phyloP scores from a whole-genome alignment of 129 eudicot genomes.

The Lactuca saligna region DNA sequence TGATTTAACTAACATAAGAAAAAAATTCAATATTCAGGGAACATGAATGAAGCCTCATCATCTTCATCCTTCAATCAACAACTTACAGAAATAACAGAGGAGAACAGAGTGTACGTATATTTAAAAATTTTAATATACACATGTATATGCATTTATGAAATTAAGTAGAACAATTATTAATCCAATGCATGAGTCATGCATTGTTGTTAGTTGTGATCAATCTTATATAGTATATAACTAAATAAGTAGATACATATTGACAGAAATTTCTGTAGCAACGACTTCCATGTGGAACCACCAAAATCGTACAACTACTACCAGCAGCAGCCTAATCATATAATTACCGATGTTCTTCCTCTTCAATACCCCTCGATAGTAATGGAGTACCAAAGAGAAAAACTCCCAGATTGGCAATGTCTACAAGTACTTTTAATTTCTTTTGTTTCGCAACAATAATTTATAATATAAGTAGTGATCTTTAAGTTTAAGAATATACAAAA shows the following conservation, averaged over 20 bases:
- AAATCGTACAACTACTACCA: conserved; percentile 25
- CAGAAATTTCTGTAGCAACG: conserved; percentile 30
- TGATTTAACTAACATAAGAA: conserved; percentile 1
- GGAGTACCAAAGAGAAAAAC: conserved; percentile 21
- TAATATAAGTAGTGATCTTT: not conserved
- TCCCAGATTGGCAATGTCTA: conserved; percentile 17
- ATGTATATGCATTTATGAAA: not conserved
- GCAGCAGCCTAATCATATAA: conserved; percentile 24
- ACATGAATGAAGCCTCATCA: conserved; percentile 36
- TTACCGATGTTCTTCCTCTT: conserved; percentile 24
- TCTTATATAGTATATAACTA: not conserved
- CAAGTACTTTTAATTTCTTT: conserved; percentile 33
- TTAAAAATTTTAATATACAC: not conserved
- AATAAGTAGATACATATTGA: not conserved
- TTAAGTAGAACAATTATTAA: not conserved
- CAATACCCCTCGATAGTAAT: conserved; percentile 24
- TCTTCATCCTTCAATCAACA: conserved; percentile 27
- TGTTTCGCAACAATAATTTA: not conserved
- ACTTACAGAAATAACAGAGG: conserved; percentile 25
- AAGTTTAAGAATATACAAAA: conserved; percentile 1
- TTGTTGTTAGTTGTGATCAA: not conserved
- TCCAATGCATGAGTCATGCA: not conserved
- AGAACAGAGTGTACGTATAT: conserved; percentile 28
- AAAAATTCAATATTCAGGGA: conserved; percentile 31
- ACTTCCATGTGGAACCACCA: conserved; percentile 30